phyloP scores from a whole-genome alignment of 805 yeast genomes.

The Ogataea naganishii region DNA sequence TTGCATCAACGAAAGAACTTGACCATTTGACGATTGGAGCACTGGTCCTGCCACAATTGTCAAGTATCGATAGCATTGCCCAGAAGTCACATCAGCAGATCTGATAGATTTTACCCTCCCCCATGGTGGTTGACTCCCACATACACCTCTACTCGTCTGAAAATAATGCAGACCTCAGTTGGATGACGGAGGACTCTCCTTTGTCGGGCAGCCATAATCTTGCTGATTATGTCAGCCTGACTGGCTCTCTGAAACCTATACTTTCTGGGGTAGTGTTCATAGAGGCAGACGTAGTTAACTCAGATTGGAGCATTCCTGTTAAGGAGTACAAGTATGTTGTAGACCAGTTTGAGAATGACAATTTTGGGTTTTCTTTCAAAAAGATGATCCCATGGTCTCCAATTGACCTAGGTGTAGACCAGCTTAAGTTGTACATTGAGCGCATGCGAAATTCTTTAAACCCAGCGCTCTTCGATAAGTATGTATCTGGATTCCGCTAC shows the following conservation, averaged over 20 bases:
- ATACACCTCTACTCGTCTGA: constrained; percentile 25
- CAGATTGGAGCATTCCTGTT: constrained; percentile 19
- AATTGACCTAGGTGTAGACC: constrained; percentile 22
- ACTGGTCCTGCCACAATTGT: too few relatives aligned
- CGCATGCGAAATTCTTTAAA: constrained; percentile 7
- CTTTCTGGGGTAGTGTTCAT: constrained; percentile 24
- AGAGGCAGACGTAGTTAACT: constrained; percentile 25
- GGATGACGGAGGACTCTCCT: constrained; percentile 24
- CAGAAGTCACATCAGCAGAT: too few relatives aligned
- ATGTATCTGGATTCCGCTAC: constrained; percentile 32
- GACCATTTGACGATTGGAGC: too few relatives aligned
- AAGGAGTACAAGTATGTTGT: constrained; percentile 20
- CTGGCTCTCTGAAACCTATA: constrained; percentile 4
- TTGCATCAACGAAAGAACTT: too few relatives aligned
- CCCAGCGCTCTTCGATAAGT: constrained; percentile 5
- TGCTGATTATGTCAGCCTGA: constrained; percentile 17
- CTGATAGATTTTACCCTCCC: neutral
- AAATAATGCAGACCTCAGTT: constrained; percentile 19
- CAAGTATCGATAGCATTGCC: too few relatives aligned
- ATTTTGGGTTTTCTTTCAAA: constrained; percentile 6
- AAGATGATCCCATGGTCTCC: constrained; percentile 39
- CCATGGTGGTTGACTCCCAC: constrained; percentile 24
- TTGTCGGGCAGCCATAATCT: constrained; percentile 17
- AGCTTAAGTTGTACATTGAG: constrained; percentile 11
- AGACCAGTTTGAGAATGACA: constrained; percentile 11